Evolutionary conservation across 805 yeast genomes (phyloP).

Genomic region (Ogataea trehalophila): DNA sequence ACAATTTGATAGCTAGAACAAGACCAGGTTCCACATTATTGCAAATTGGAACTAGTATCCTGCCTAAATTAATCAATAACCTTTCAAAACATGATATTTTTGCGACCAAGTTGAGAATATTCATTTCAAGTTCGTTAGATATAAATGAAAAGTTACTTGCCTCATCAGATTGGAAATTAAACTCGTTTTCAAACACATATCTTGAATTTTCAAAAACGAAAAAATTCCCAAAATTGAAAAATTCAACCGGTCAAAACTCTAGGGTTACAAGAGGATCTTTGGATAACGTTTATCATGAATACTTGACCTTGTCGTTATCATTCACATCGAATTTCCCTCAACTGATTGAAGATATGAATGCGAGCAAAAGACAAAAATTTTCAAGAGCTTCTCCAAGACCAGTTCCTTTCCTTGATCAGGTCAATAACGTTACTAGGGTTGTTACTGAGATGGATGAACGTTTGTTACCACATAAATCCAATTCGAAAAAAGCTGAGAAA

Average conservation of each 20-base stretch:
- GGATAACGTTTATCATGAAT: constrained; percentile 13
- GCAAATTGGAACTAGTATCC: constrained; percentile 24
- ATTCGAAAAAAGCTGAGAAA: neutral
- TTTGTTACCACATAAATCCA: neutral
- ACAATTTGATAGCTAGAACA: constrained; percentile 25
- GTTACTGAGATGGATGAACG: constrained; percentile 12
- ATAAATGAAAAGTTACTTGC: constrained; percentile 27
- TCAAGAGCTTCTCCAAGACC: neutral
- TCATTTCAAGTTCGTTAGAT: constrained; percentile 24
- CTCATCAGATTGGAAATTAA: constrained; percentile 25
- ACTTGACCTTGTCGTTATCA: constrained; percentile 11
- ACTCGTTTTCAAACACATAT: constrained; percentile 14
- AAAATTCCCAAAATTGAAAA: constrained; percentile 12
- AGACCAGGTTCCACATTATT: constrained; percentile 31
- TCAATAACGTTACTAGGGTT: constrained; percentile 1
- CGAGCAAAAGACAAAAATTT: constrained; percentile 4
- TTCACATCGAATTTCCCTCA: constrained; percentile 15
- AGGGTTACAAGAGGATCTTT: constrained; percentile 5
- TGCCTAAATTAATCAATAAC: constrained; percentile 17
- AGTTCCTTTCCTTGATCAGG: neutral
- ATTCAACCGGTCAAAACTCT: neutral
- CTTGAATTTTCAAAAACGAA: constrained; percentile 14
- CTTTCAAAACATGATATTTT: constrained; percentile 20
- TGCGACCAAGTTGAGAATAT: constrained; percentile 19
- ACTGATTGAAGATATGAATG: constrained; percentile 16